Evolutionary conservation across 148 eudicot genomes (phyloP), one percentile per base, ranked within the genome.

Genomic region (Rhododendron mucronatum): DNA sequence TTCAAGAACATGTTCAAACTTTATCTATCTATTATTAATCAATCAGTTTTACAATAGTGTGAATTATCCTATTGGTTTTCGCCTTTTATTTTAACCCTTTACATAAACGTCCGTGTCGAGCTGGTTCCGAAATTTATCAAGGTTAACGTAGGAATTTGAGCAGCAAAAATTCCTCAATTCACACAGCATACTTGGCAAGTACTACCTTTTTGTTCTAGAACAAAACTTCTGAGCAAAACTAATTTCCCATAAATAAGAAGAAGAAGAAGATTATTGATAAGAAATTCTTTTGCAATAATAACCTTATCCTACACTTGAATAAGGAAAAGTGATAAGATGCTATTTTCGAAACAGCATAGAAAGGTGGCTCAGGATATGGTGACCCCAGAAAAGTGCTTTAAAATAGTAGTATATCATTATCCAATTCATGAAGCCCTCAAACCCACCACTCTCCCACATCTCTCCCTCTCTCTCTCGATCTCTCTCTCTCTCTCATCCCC

Each of bases 291-390:
- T 30, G 13, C 76, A 71, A 69, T 30, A 30, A 13, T 71, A 71
- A 57, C 78, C 85, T 83, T 83, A 83, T 69, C 85, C 85, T 44
- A 12, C 73, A 26, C 3, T 69, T 26, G 61, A 83, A 83, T 15
- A 67, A 7, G 78, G 16, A 21, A 21, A 81, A 81, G 44, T 69
- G 85, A 83, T 65, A 83, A 83, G 85, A 83, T 67, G 57, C 76
- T 44, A 45, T 65, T 67, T 83, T 83, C 33, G 74, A 59, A 83
- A 47, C 57, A 83, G 59, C 41, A 45, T 2, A 76, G 57, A 85
- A 78, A 71, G 79, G 28, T 53, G 86, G 71, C 18, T 53, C 28
- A 85, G 86, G 82, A 85, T 76, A 75, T 85, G 51, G 86, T 85
- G 86, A 77, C 86, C 86, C 86, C 86, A 28, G 37, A 21, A 61